Evolutionary conservation across 805 yeast genomes (phyloP).

Genomic region (Candida dendrica): DNA sequence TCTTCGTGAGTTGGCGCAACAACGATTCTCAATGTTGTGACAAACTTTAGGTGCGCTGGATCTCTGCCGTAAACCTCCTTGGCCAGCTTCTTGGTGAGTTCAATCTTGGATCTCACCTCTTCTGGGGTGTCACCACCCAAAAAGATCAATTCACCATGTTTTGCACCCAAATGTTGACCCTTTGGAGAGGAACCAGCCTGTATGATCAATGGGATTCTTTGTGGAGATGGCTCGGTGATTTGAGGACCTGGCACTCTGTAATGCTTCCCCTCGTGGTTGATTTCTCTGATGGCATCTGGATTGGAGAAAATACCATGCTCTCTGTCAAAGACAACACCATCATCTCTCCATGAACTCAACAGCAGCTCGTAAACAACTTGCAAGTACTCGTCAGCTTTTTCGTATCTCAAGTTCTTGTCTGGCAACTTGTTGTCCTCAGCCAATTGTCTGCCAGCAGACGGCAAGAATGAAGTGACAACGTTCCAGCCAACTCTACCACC

Average conservation of each 20-base stretch:
- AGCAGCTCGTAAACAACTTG: constrained; percentile 31
- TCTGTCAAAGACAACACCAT: constrained; percentile 19
- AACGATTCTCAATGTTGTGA: constrained; percentile 27
- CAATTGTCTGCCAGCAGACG: constrained; percentile 32
- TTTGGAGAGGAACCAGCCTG: constrained; percentile 36
- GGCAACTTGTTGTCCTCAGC: constrained; percentile 28
- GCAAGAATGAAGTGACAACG: constrained; percentile 34
- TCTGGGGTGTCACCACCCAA: constrained; percentile 28
- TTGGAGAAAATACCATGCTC: constrained; percentile 25
- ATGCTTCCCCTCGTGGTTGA: constrained; percentile 30
- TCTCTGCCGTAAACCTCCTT: constrained; percentile 25
- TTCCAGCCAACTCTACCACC: constrained; percentile 39
- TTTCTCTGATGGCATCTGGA: constrained; percentile 28
- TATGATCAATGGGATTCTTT: constrained; percentile 32
- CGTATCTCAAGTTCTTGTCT: constrained; percentile 33
- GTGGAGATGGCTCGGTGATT: constrained; percentile 34
- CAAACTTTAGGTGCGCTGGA: constrained; percentile 28
- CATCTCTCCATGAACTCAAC: constrained; percentile 35
- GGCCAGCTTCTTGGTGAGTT: constrained; percentile 25
- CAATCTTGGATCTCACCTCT: constrained; percentile 20
- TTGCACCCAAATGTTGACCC: constrained; percentile 34
- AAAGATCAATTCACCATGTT: constrained; percentile 33
- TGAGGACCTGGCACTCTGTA: constrained; percentile 33
- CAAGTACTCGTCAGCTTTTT: constrained; percentile 32
- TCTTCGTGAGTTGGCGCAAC: constrained; percentile 32